A percentile compares a stretch with the other conserved stretches of the same genome.
Conservation (phyloP, 2,329 filamentous ascomycete species). For the Aspergillus persii region DNA sequence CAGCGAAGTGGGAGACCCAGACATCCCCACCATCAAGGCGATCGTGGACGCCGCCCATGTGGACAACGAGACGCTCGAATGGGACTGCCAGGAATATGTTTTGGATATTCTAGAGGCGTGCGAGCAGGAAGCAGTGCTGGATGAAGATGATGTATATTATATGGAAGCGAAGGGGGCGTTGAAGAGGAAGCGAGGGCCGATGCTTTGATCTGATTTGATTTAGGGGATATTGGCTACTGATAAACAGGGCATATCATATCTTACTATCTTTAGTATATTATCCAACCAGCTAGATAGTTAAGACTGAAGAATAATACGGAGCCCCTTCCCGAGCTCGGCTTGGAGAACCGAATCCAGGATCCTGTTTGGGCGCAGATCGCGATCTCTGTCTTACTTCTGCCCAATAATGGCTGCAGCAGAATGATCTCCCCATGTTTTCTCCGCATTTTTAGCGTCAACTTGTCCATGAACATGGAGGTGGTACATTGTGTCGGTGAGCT, state of each 20-base stretch:
- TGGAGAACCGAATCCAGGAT: not conserved
- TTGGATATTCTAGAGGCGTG: slow-evolving; percentile 19
- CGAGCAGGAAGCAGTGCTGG: slow-evolving; percentile 17
- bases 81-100: slow-evolving; percentile 26
- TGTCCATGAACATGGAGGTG: not conserved
- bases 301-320: not conserved
- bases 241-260: too few relatives aligned
- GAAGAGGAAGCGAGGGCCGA: slow-evolving; percentile 11
- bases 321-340: not conserved
- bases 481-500: not conserved
- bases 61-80: slow-evolving; percentile 22
- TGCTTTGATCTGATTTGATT: slow-evolving; percentile 3
- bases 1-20: slow-evolving; percentile 7
- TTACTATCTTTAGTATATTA: too few relatives aligned
- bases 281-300: too few relatives aligned
- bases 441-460: not conserved
- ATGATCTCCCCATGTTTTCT: not conserved
- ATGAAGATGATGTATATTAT: slow-evolving; percentile 18
- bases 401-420: not conserved
- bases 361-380: not conserved
- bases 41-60: slow-evolving; percentile 10
- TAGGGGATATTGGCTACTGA: not conserved
- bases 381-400: not conserved
- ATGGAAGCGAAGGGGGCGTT: slow-evolving; percentile 14
- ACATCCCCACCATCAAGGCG: slow-evolving; percentile 13